phyloP scores from a whole-genome alignment of 202 grass and related monocot species.

The Saccharum hybrid region DNA sequence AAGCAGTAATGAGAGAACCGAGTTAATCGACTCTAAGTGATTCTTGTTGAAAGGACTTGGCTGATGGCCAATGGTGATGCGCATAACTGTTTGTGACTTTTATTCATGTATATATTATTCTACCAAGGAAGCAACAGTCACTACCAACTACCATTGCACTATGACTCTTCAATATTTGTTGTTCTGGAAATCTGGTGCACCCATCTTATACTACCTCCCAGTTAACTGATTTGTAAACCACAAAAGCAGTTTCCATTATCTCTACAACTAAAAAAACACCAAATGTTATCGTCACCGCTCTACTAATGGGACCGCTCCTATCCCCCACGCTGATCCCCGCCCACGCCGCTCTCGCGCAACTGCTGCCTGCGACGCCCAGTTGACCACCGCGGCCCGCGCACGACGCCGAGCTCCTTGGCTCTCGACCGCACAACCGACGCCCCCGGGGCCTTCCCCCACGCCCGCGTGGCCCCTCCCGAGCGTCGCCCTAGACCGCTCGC shows the following conservation, averaged over 20 bases:
- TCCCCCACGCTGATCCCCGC: no score
- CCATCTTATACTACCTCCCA: not conserved
- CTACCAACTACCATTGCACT: not conserved
- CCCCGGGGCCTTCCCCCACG: no score
- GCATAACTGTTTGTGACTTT: not conserved
- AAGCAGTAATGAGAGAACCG: not conserved
- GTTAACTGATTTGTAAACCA: not conserved
- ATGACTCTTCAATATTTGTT: not conserved
- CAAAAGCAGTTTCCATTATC: not conserved
- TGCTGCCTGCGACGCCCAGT: no score
- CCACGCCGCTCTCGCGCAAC: no score
- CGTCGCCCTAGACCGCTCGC: no score
- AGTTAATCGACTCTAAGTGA: constrained; percentile 16
- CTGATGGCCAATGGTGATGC: not conserved
- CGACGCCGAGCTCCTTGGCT: no score
- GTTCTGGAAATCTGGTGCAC: not conserved
- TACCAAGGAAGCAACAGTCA: constrained; percentile 7
- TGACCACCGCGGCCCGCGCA: no score
- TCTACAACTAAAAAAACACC: no score
- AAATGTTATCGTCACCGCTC: no score
- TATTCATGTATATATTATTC: not conserved
- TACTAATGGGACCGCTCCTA: no score
- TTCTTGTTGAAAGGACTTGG: constrained; percentile 13
- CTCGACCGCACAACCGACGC: no score
- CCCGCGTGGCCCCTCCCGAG: no score